Conservation (phyloP, 2,329 filamentous ascomycete species). For the Zymoseptoria brevis region DNA sequence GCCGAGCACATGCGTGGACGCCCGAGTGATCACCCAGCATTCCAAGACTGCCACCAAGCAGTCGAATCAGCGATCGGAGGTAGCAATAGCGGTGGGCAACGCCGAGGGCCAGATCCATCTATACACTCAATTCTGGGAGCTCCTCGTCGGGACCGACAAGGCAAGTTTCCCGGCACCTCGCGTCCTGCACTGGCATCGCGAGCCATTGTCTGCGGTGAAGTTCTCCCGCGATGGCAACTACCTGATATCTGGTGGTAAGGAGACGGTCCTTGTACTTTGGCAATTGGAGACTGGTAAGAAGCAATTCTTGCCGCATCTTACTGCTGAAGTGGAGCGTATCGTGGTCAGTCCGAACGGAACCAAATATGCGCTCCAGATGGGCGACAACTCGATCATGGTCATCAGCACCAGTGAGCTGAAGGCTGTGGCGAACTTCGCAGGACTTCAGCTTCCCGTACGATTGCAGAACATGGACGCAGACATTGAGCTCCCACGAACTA, state of each 20-base stretch:
- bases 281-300: slow-evolving; percentile 79
- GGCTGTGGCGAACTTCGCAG: slow-evolving; percentile 74
- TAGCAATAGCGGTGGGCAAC: slow-evolving; percentile 75
- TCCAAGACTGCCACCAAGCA: slow-evolving; percentile 23
- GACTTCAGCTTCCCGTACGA: slow-evolving; percentile 54
- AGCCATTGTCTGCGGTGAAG: slow-evolving; percentile 72
- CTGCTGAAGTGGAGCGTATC: slow-evolving; percentile 75
- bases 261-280: slow-evolving; percentile 86
- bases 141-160: slow-evolving; percentile 19
- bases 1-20: slow-evolving; percentile 59
- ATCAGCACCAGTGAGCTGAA: slow-evolving; percentile 83
- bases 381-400: slow-evolving; percentile 87
- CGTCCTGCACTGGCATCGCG: slow-evolving; percentile 85
- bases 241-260: slow-evolving; percentile 82
- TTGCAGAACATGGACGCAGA: slow-evolving; percentile 7
- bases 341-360: slow-evolving; percentile 71
- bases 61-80: slow-evolving; percentile 30
- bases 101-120: slow-evolving; percentile 67
- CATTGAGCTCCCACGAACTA: slow-evolving; percentile 8
- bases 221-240: slow-evolving; percentile 97
- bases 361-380: slow-evolving; percentile 75
- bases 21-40: slow-evolving; percentile 34
- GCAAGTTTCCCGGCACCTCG: slow-evolving; percentile 42
- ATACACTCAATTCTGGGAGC: slow-evolving; percentile 48
- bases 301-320: slow-evolving; percentile 83